Evolutionary conservation across 2,329 filamentous ascomycete genomes (phyloP).

Genomic region (Fusarium agapanthi): DNA sequence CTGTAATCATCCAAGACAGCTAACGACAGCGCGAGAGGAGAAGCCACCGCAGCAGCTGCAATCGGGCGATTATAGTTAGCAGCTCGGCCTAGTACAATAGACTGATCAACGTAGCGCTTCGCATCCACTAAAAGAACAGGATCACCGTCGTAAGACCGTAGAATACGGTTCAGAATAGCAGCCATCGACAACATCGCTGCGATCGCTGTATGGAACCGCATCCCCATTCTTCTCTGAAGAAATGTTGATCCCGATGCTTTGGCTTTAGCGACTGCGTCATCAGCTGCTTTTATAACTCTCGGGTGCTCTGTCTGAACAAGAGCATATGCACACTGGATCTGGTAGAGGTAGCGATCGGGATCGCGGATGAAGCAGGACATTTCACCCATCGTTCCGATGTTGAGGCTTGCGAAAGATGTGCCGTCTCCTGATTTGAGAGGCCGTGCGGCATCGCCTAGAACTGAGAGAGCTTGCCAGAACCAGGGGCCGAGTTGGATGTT

Average conservation of each 20-base stretch:
- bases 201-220: neutral
- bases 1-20: neutral
- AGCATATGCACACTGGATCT: conserved; percentile 1
- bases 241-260: neutral
- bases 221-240: neutral
- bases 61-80: neutral
- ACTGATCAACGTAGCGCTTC: neutral
- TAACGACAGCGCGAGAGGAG: neutral
- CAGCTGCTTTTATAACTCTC: neutral
- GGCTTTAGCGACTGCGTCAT: neutral
- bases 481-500: neutral
- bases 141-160: neutral
- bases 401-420: neutral
- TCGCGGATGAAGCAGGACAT: neutral
- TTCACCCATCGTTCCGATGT: neutral
- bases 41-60: neutral
- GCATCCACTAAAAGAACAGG: neutral
- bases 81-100: neutral
- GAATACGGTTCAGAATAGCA: neutral
- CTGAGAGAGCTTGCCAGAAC: conserved; percentile 6
- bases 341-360: neutral
- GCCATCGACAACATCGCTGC: neutral
- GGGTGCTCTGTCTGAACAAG: neutral
- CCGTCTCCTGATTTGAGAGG: conserved; percentile 8
- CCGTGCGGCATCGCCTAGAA: accelerated